Percentiles rank a stretch among this genome's conserved stretches.
Evolutionary conservation across 177 flowering plant genomes (phyloP).

Genomic region (Vitis hybrid): DNA sequence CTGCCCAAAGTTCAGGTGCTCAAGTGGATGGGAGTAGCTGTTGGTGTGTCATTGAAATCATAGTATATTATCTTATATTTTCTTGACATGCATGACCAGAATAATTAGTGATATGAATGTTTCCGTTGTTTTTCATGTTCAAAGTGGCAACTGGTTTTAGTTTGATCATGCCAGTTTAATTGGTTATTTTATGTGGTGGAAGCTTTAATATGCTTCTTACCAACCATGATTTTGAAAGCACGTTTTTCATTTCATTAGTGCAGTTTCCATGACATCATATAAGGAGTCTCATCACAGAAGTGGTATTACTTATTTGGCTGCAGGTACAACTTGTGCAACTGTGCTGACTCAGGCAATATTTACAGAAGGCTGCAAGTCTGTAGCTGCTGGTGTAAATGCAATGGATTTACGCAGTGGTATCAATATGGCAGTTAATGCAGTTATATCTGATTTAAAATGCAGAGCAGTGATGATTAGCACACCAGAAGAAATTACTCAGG

Average conservation of each 20-base stretch:
- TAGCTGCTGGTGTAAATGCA: constrained; percentile 83
- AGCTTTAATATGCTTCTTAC: too few relatives aligned
- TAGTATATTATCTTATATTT: too few relatives aligned
- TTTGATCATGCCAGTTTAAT: too few relatives aligned
- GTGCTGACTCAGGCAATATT: constrained; percentile 89
- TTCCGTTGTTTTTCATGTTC: too few relatives aligned
- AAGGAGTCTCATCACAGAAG: constrained; percentile 1
- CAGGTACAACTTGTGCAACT: constrained; percentile 96
- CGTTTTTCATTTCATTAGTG: neutral
- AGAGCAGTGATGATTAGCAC: constrained; percentile 86
- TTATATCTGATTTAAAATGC: constrained; percentile 66
- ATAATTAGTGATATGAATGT: too few relatives aligned
- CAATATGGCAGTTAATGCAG: constrained; percentile 77
- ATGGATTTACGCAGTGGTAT: constrained; percentile 87
- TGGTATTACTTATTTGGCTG: constrained; percentile 10
- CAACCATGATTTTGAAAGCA: too few relatives aligned
- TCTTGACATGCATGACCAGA: too few relatives aligned
- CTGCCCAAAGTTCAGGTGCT: too few relatives aligned
- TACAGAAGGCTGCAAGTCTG: constrained; percentile 82
- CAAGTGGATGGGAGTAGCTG: too few relatives aligned
- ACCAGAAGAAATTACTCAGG: constrained; percentile 91
- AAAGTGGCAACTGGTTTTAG: too few relatives aligned
- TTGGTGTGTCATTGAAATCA: too few relatives aligned
- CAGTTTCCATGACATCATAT: neutral
- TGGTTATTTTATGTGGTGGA: too few relatives aligned